Evolutionary conservation across 2,329 filamentous ascomycete genomes (phyloP).

Genomic region (Corynespora cassiicola): DNA sequence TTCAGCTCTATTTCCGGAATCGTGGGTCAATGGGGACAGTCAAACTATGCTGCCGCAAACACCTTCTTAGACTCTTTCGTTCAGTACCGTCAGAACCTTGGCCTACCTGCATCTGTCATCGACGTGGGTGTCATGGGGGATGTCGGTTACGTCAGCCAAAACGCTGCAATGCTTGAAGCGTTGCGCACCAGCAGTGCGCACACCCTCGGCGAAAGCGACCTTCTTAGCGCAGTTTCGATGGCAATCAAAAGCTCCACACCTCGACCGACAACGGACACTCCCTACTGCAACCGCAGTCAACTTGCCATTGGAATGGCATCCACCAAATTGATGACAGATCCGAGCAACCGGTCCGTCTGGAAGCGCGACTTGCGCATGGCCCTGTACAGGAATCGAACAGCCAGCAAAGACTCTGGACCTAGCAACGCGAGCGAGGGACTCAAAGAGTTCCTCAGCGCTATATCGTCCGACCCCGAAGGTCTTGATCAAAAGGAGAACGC

Average conservation of each 20-base stretch:
- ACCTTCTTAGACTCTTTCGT: conserved; percentile 51
- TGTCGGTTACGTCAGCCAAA: conserved; percentile 53
- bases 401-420: conserved; percentile 34
- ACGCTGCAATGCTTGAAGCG: conserved; percentile 59
- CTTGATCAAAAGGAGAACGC: too few species aligned
- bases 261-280: too few species aligned
- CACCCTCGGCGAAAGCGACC: too few species aligned
- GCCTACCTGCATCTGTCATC: conserved; percentile 47
- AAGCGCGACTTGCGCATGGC: conserved; percentile 10
- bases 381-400: conserved; percentile 12
- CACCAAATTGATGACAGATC: too few species aligned
- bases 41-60: conserved; percentile 21
- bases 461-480: too few species aligned
- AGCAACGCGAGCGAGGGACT: too few species aligned
- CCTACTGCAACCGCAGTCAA: too few species aligned
- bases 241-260: too few species aligned
- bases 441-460: too few species aligned
- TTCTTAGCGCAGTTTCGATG: too few species aligned
- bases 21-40: conserved; percentile 13
- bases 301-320: too few species aligned
- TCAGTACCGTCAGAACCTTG: conserved; percentile 43
- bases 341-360: conserved; percentile 6
- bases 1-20: conserved; percentile 16
- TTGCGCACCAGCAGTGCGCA: too few species aligned
- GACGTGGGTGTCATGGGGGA: conserved; percentile 50